Evolutionary conservation across 2,329 filamentous ascomycete species (phyloP).

Genomic region (Fusarium sulawesiense): DNA sequence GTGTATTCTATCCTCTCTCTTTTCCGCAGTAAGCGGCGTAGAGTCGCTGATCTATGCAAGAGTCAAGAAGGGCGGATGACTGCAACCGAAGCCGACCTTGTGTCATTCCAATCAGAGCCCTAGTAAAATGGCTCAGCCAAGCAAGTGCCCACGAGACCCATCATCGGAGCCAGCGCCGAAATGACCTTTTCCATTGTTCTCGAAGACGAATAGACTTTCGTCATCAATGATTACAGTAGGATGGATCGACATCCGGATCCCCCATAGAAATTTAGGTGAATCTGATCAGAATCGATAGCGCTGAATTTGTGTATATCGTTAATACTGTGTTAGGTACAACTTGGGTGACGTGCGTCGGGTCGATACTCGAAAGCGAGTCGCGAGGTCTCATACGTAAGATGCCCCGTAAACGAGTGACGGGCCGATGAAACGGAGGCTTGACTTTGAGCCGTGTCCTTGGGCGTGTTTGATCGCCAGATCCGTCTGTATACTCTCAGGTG

Average conservation of each 20-base stretch:
- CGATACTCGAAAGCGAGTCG: slow-evolving; percentile 12
- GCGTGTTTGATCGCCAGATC: slow-evolving; percentile 34
- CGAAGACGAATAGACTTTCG: slow-evolving; percentile 9
- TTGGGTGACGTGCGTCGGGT: slow-evolving; percentile 7
- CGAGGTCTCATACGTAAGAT: slow-evolving; percentile 4
- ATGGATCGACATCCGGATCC: neutral
- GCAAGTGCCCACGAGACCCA: neutral
- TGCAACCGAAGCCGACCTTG: slow-evolving; percentile 34
- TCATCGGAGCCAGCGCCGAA: slow-evolving; percentile 6
- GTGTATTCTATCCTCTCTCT: neutral
- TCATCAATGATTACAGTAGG: neutral
- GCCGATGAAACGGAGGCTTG: slow-evolving; percentile 38
- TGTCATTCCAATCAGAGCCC: slow-evolving; percentile 25
- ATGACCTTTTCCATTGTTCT: slow-evolving; percentile 21
- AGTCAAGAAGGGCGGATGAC: slow-evolving; percentile 14
- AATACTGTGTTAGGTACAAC: neutral
- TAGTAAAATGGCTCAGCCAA: neutral
- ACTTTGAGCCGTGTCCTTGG: slow-evolving; percentile 16
- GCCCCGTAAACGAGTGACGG: slow-evolving; percentile 24
- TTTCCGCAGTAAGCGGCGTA: slow-evolving; percentile 4
- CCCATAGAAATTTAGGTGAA: neutral
- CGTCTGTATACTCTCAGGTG: slow-evolving; percentile 32
- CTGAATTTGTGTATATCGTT: neutral
- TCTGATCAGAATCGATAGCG: neutral
- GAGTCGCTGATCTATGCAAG: neutral